Evolutionary conservation across 2,329 filamentous ascomycete species (phyloP), one percentile per base, ranked within the genome.

Genomic region (Venturia pyrina): DNA sequence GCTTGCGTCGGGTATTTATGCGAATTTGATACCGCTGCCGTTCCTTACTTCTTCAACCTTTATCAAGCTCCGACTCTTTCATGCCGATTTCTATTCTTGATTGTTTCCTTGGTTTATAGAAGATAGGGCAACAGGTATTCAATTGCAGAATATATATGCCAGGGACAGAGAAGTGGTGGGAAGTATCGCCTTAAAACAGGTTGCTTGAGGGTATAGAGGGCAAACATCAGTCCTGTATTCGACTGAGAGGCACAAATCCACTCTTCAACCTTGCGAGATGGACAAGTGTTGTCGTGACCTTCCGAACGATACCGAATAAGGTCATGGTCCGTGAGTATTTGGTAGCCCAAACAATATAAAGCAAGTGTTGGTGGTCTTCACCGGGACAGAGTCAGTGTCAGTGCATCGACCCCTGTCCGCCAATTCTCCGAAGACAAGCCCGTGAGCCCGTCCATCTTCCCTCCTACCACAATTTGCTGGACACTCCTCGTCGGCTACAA

Each of bases 291-390:
- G 24, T 19, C n/a, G 15, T 24, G 62, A 53, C 6, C 43, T 50
- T 50, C 3, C 40, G 62, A 64, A 37, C 40, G 44, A 64, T 64
- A 64, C 34, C 62, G 28, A 64, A 50, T 28, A 64, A 19, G 62
- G 6, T 10, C 28, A 40, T 19, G n/a, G 2, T 34, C 44, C 15
- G 24, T 64, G 62, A 34, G 34, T 10, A 2, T 53, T n/a, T 28
- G 21, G 62, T 11, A 13, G 32, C 34, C 46, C 3, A 13, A 4
- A 21, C 13, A 24, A 48, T 34, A 44, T 13, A 19, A 10, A 44
- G 24, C 40, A 28, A 48, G 60, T 62, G 60, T 43, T 28, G 46
- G 6, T 21, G 46, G 17, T 48, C 5, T 7, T 21, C 46, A n/a
- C 21, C 1, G 46, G n/a, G 19, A 8, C 21, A 10, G 8, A 48